These are phyloP conservation scores for Nakazawaea sp. DNA, from an alignment of 805 yeast genomes.

Conservation along the genomic window DNA sequence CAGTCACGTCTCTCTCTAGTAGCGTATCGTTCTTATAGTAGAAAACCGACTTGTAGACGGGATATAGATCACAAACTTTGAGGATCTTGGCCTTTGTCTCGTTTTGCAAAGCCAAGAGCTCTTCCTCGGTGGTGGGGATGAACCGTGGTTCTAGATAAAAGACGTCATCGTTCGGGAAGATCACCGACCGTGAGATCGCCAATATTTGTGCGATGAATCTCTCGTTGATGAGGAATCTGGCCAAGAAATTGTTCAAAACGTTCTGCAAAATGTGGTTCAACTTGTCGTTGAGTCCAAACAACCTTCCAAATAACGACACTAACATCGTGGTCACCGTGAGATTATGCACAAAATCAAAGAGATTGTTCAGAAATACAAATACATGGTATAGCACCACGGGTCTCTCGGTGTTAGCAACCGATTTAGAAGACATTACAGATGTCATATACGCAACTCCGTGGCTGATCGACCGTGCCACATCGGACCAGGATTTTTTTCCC, in stretches of 20 bases:
- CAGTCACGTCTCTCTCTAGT: constrained; percentile 13
- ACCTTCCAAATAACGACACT: constrained; percentile 8
- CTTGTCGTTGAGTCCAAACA: constrained; percentile 13
- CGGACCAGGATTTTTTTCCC: constrained; percentile 12
- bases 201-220: constrained; percentile 11
- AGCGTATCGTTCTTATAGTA: constrained; percentile 9
- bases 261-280: constrained; percentile 19
- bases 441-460: constrained; percentile 24
- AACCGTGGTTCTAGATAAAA: constrained; percentile 22
- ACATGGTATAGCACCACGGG: constrained; percentile 13
- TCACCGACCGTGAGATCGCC: constrained; percentile 16
- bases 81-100: constrained; percentile 11
- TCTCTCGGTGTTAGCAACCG: background rate
- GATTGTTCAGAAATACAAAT: constrained; percentile 16
- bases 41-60: constrained; percentile 2
- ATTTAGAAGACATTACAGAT: constrained; percentile 15
- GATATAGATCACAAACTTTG: constrained; percentile 1
- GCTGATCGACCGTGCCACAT: constrained; percentile 14
- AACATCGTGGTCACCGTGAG: constrained; percentile 15
- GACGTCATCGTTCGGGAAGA: constrained; percentile 22
- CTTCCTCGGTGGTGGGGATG: constrained; percentile 21
- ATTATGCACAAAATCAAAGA: constrained; percentile 12
- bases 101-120: constrained; percentile 15
- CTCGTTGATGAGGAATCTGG: constrained; percentile 17
- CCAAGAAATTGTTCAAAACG: constrained; percentile 18